A percentile compares a stretch with the other conserved stretches of the same genome.
Evolutionary conservation across 345 rosid species (phyloP).

Genomic region (Salix purpurea): DNA sequence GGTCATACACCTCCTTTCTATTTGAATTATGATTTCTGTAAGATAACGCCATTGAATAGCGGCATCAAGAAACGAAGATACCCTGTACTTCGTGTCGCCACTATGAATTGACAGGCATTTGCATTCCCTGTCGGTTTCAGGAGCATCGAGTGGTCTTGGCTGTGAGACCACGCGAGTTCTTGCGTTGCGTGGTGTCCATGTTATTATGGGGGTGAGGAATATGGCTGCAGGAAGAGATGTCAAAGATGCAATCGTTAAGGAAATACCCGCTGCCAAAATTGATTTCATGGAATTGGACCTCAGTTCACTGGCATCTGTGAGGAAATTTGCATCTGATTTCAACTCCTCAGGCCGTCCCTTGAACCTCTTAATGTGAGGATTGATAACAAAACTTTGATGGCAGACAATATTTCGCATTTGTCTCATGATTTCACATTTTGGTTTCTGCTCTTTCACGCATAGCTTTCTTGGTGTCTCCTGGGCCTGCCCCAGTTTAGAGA

Average conservation of each 20-base stretch:
- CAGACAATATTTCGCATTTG: no score
- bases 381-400: not conserved
- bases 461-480: not conserved
- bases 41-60: not conserved
- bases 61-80: not conserved
- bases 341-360: constrained; percentile 30
- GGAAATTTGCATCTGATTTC: constrained; percentile 34
- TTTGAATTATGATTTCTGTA: not conserved
- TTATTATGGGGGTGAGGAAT: constrained; percentile 32
- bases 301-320: constrained; percentile 37
- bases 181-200: constrained; percentile 24
- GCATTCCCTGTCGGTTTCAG: constrained; percentile 19
- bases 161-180: constrained; percentile 55
- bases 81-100: not conserved
- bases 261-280: constrained; percentile 19
- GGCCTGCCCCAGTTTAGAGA: not conserved
- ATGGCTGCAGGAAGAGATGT: constrained; percentile 27
- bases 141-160: constrained; percentile 82
- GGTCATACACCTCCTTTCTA: constrained; percentile 26
- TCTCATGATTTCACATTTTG: not conserved
- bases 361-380: constrained; percentile 45
- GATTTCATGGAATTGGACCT: constrained; percentile 42
- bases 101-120: not conserved
- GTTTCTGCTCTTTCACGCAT: not conserved
- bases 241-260: constrained; percentile 30